phyloP scores from a whole-genome alignment of 495 filamentous ascomycete genomes.

The Aspergillus saccharolyticus region DNA sequence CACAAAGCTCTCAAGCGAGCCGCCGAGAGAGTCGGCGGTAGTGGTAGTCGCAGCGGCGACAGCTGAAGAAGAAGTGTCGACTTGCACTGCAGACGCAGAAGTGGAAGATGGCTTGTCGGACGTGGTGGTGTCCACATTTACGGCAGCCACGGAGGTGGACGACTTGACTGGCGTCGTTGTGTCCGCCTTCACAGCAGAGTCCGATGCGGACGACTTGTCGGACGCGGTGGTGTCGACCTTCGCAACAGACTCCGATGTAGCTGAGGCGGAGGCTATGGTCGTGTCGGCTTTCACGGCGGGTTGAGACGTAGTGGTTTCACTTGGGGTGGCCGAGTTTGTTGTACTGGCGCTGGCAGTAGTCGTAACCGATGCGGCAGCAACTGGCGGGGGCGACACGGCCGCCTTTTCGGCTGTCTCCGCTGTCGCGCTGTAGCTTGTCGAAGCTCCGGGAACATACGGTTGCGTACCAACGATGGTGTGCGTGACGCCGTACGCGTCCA shows the following conservation, averaged over 20 bases:
- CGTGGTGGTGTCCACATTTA: not conserved
- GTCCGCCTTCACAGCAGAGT: not conserved
- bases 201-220: not conserved
- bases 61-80: not conserved
- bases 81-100: not conserved
- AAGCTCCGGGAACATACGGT: conserved; percentile 2
- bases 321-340: conserved; percentile 1
- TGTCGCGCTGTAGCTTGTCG: conserved; percentile 10
- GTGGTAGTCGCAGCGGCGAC: not conserved
- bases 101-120: not conserved
- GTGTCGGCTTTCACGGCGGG: not conserved
- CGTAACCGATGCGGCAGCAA: conserved; percentile 5
- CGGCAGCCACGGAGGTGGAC: not conserved
- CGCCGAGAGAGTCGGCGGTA: conserved; percentile 1
- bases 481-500: conserved; percentile 23
- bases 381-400: not conserved
- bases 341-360: conserved; percentile 6
- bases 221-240: not conserved
- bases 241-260: not conserved
- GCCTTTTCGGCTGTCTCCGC: conserved; percentile 8
- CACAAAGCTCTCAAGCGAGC: conserved; percentile 2
- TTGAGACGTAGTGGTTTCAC: conserved; percentile 1
- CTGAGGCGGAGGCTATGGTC: not conserved
- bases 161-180: not conserved
- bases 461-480: conserved; percentile 22